Conservation (phyloP, 345 rosid species). For the Corymbia maculata region DNA sequence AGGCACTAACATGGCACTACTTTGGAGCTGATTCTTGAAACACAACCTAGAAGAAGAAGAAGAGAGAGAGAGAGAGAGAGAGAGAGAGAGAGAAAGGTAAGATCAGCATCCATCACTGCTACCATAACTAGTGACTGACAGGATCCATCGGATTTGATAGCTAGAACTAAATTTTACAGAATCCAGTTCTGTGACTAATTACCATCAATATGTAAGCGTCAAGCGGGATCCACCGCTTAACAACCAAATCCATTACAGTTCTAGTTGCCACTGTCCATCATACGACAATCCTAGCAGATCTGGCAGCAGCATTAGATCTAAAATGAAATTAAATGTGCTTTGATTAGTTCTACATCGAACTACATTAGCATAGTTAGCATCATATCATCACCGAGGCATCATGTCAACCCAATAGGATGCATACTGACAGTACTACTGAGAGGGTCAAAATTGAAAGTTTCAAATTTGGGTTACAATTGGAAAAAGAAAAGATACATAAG, state of each 20-base stretch:
- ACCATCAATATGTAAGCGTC: background rate
- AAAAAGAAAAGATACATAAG: background rate
- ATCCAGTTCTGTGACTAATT: background rate
- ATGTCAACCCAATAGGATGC: background rate
- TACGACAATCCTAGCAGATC: background rate
- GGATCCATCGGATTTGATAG: background rate
- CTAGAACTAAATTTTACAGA: background rate
- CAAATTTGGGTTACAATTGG: background rate
- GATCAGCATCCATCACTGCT: background rate
- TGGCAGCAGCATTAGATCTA: background rate
- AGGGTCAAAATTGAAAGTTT: background rate
- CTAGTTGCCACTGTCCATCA: background rate
- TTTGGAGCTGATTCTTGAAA: background rate
- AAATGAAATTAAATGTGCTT: background rate
- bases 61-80: too few relatives aligned
- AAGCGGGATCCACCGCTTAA: background rate
- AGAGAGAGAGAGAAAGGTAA: background rate
- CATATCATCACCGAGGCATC: background rate
- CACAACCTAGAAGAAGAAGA: background rate
- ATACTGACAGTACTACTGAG: background rate
- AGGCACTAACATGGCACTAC: background rate
- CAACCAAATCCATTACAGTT: background rate
- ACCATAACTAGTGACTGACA: background rate
- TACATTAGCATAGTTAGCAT: background rate
- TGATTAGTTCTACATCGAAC: background rate